A percentile compares a stretch with the other conserved stretches of the same genome.
phyloP scores from a whole-genome alignment of 768 basidiomycete genomes.

The Kondoa subrosea region DNA sequence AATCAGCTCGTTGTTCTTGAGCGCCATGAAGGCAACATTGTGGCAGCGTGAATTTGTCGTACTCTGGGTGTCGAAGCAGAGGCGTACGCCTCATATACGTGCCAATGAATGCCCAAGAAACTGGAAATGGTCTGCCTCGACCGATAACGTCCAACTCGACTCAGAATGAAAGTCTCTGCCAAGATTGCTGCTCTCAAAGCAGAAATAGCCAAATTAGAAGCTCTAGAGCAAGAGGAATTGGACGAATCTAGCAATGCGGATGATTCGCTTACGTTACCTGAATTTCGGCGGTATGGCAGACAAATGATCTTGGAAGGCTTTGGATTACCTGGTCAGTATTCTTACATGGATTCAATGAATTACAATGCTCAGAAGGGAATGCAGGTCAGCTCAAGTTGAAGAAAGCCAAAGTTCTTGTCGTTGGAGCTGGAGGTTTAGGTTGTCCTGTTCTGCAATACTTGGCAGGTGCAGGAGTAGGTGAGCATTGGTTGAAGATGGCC shows the following conservation, averaged over 20 bases:
- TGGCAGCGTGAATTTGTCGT: too few relatives aligned
- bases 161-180: slow-evolving; percentile 2
- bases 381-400: slow-evolving; percentile 71
- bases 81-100: too few relatives aligned
- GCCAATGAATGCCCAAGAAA: too few relatives aligned
- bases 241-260: neutral
- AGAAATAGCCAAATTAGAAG: slow-evolving; percentile 12
- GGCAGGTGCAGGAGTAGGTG: slow-evolving; percentile 78
- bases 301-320: slow-evolving; percentile 90
- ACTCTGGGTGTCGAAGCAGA: too few relatives aligned
- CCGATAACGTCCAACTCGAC: neutral
- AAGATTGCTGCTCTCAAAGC: slow-evolving; percentile 4
- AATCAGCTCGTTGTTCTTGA: too few relatives aligned
- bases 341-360: neutral
- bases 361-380: neutral
- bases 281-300: slow-evolving; percentile 80
- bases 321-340: slow-evolving; percentile 54
- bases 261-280: slow-evolving; percentile 32
- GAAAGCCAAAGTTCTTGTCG: slow-evolving; percentile 57
- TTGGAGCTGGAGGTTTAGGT: slow-evolving; percentile 90
- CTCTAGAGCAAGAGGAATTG: slow-evolving; percentile 9
- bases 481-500: slow-evolving; percentile 27
- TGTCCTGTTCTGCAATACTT: slow-evolving; percentile 92
- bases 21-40: too few relatives aligned
- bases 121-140: too few relatives aligned